Evolutionary conservation across 768 basidiomycete genomes (phyloP), one percentile per base, ranked within the genome.

Genomic region (Auriscalpium orientale): DNA sequence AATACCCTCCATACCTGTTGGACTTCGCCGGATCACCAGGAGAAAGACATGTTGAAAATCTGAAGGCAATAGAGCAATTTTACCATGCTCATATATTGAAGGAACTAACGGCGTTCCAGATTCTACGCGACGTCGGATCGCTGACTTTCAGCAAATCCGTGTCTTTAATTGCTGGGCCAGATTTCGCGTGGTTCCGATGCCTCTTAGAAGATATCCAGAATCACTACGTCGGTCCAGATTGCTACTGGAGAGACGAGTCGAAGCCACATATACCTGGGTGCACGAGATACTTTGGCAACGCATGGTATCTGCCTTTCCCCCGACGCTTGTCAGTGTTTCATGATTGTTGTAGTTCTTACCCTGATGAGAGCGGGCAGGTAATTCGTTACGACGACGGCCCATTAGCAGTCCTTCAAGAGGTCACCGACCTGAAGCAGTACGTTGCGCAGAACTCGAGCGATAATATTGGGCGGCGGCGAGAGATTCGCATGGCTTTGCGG

Each of bases 241-340:
- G 78, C 48, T 89, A 83, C 66, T 91, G 83, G 83, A 79, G 74
- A 58, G 65, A 69, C 49, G 70, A 74, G 11, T 62, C 63, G 3
- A 64, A 67, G 3, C 56, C 59, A 4, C 49, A 64, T 4, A 60
- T 63, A 4, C 67, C 71, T 0, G 70, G 73, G 0, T 74, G 78
- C 54, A 73, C 71, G 3, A 77, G 74, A 45, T 80, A 72, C 65
- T 91, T 89, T 65, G 89, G 89, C 9, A 85, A 87, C 58, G 81
- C 86, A 9, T 89, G 87, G 84, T 84, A 85, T 79, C 77, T 89
- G 33, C 87, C 88, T 3, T 91, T 91, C 62, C 89, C 0, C 85
- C 87, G 0, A 81, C 84, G 0, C 70, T 87, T 53, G 84, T 83
- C 60, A 53, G 75, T 74, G 22, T 33, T 10, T 8, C 43, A 37